A percentile compares a stretch with the other conserved stretches of the same genome.
phyloP scores from a whole-genome alignment of 202 grass and related monocot genomes.

The Digitaria exilis region DNA sequence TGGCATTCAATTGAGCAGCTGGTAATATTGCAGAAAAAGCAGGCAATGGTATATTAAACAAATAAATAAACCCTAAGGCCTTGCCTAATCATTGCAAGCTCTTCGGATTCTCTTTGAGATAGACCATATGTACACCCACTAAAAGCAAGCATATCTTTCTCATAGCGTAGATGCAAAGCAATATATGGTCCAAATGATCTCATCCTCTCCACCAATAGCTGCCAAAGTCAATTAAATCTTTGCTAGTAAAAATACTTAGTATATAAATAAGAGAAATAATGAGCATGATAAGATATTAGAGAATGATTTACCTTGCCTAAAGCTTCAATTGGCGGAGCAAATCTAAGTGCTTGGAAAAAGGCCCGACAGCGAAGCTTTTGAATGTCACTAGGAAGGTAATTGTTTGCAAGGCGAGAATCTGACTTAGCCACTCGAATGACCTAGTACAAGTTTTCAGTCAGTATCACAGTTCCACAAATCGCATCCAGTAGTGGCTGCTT shows the following conservation, averaged over 20 bases:
- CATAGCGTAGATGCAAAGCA: constrained; percentile 96
- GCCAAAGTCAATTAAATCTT: constrained; percentile 29
- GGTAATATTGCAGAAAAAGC: background rate
- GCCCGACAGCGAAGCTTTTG: constrained; percentile 93
- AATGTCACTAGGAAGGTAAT: constrained; percentile 84
- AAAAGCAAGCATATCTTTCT: constrained; percentile 99
- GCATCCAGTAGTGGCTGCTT: constrained; percentile 18
- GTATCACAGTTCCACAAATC: constrained; percentile 30
- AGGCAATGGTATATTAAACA: background rate
- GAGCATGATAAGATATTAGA: background rate
- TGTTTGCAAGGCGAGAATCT: constrained; percentile 98
- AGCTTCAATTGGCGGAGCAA: constrained; percentile 79
- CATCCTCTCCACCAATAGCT: constrained; percentile 97
- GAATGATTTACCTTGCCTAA: constrained; percentile 75
- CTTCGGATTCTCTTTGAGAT: constrained; percentile 76
- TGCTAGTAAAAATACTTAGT: constrained; percentile 8
- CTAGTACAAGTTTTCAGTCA: constrained; percentile 50
- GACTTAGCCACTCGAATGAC: constrained; percentile 96
- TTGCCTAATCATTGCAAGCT: constrained; percentile 82
- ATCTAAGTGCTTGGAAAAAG: constrained; percentile 85
- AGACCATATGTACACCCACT: constrained; percentile 95
- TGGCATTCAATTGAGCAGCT: background rate
- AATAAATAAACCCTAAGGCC: constrained; percentile 12
- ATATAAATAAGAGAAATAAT: constrained; percentile 1
- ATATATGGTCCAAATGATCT: constrained; percentile 87